These are phyloP conservation scores for Lactarius indigo DNA, from an alignment of 768 basidiomycete genomes.

Conservation along the genomic window DNA sequence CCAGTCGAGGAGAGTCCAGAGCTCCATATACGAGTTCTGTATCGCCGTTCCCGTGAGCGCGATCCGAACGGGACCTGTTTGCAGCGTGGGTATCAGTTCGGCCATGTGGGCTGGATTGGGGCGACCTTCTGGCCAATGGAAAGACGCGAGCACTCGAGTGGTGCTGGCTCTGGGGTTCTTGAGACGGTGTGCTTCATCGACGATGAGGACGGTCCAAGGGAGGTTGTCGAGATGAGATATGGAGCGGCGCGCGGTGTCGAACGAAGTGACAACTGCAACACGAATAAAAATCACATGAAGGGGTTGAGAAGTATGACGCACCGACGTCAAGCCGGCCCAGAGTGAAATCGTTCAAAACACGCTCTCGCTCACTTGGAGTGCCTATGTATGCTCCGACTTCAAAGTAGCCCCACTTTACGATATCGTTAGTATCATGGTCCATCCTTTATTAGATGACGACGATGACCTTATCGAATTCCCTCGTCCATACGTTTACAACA, in stretches of 20 bases:
- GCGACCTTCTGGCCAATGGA: constrained; percentile 43
- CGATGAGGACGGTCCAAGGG: constrained; percentile 67
- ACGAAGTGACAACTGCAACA: constrained; percentile 69
- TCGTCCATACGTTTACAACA: constrained; percentile 83
- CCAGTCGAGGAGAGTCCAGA: constrained; percentile 93
- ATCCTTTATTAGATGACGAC: neutral
- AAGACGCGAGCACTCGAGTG: constrained; percentile 65
- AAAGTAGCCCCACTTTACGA: constrained; percentile 85
- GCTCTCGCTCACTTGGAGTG: constrained; percentile 45
- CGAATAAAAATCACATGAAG: neutral
- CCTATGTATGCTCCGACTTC: constrained; percentile 76
- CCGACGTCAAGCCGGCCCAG: constrained; percentile 82
- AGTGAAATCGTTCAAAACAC: constrained; percentile 66
- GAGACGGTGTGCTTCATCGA: constrained; percentile 89
- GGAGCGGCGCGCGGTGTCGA: constrained; percentile 69
- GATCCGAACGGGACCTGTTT: constrained; percentile 47
- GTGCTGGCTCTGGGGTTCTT: constrained; percentile 74
- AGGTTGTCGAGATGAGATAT: constrained; percentile 67
- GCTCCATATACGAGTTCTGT: constrained; percentile 86
- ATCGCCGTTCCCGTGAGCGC: constrained; percentile 83
- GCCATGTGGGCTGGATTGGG: constrained; percentile 25
- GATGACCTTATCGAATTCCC: constrained; percentile 79
- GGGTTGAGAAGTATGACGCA: constrained; percentile 37
- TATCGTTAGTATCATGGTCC: neutral
- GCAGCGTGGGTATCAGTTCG: constrained; percentile 13